Conservation (phyloP, 352 stramenopile species). For the Phytophthora pluvialis region DNA sequence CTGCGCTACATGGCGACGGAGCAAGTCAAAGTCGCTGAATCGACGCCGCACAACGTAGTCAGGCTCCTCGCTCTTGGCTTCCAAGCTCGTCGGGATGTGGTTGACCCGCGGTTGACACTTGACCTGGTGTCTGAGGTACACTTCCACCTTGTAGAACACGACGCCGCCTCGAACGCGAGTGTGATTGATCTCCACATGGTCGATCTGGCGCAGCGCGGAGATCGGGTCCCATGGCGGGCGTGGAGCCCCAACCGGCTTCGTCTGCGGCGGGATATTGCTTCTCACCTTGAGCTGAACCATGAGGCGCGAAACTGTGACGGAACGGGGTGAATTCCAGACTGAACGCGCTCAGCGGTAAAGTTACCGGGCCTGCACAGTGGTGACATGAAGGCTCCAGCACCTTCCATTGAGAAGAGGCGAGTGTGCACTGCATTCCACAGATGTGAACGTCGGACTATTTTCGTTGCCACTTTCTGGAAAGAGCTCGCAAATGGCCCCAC, state of each 20-base stretch:
- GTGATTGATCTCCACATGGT: neutral
- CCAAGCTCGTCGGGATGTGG: neutral
- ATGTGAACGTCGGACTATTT: constrained; percentile 16
- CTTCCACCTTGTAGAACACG: constrained; percentile 2
- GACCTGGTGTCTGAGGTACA: neutral
- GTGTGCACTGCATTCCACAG: neutral
- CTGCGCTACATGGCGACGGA: constrained; percentile 22
- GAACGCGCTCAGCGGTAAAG: neutral
- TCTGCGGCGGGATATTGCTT: neutral
- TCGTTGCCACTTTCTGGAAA: constrained; percentile 2
- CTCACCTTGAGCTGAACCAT: neutral
- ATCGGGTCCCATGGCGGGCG: neutral
- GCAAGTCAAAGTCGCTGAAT: constrained; percentile 40
- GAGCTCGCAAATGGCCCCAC: constrained; percentile 7
- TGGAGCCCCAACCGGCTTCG: neutral
- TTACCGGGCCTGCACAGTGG: neutral
- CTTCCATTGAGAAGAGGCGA: neutral
- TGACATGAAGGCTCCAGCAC: neutral
- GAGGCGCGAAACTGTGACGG: neutral
- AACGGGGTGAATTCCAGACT: neutral
- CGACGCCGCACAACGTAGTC: constrained; percentile 37
- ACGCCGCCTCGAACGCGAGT: neutral
- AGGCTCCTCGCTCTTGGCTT: constrained; percentile 19
- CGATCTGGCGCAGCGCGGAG: neutral
- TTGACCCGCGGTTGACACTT: no score